Base-by-base conservation (phyloP, 495 filamentous ascomycete genomes). In the Cercophora scortea region DNA sequence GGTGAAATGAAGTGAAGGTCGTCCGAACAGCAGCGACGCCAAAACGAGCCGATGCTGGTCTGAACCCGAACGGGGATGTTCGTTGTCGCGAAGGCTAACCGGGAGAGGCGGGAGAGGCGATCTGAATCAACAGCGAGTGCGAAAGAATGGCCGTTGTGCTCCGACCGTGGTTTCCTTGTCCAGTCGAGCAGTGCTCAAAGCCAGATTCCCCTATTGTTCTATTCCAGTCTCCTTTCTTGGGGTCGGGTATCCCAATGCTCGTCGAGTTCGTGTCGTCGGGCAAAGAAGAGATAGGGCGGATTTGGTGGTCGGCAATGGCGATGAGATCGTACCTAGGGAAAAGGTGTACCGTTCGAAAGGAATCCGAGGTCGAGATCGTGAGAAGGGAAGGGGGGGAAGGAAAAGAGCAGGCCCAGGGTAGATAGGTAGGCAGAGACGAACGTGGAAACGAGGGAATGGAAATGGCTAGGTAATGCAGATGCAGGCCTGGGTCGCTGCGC, bases 311-410 rank as follows among this genome's bases (percentile, higher is more conserved):
- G 45, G 25, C 52, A 47, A 52, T 54, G 56, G 32, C 18, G 43
- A 53, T 47, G 12, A 12, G 11, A 7, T 41, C 2, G 57, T 25
- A 25, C 25, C 25, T 25, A 53, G 53, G 41, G 57, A 64, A 69
- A 64, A 5, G 25, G 25, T 25, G 25, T 25, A 5, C 25, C 25
- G 25, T 25, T 47, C 34, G 60, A 61, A 63, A 35, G 25, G 25
- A 25, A 25, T 25, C 25, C 25, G 25, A 25, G 43, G 45, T 41
- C 43, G 54, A 58, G 42, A 46, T 50, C 42, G 54, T 49, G 38
- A 51, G 42, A 49, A 57, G 39, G 55, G 41, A 51, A n/a, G n/a
- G n/a, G 46, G 50, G 63, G 47, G 57, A 63, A 36, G 42, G 52
- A 47, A 56, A 39, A 44, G 56, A 52, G 54, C 25, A 25, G 25